Conservation (phyloP, 2,329 filamentous ascomycete genomes). For the Metarhizium humberi region DNA sequence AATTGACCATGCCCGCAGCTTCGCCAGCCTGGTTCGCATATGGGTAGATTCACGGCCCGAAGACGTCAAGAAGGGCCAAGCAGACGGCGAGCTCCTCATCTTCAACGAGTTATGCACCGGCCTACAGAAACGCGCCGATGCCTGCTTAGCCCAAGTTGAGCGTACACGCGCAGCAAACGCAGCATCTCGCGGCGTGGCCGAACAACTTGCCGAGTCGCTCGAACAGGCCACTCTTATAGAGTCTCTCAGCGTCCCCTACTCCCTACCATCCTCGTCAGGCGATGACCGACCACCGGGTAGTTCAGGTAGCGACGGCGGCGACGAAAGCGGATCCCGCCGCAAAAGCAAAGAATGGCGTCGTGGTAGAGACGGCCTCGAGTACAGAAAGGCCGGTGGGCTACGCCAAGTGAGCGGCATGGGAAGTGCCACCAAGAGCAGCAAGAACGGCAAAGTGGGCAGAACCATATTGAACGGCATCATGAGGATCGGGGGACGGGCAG, state of each 20-base stretch:
- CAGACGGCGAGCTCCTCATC: conserved; percentile 40
- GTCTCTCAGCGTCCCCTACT: conserved; percentile 21
- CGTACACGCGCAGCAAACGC: conserved; percentile 29
- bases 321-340: conserved; percentile 14
- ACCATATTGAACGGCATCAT: conserved; percentile 35
- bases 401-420: conserved; percentile 18
- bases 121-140: conserved; percentile 41
- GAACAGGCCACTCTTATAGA: conserved; percentile 34
- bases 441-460: conserved; percentile 31
- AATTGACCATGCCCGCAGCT: conserved; percentile 79
- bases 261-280: conserved; percentile 14
- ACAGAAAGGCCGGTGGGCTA: conserved; percentile 16
- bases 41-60: conserved; percentile 54
- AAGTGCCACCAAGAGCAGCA: conserved; percentile 21
- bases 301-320: conserved; percentile 36
- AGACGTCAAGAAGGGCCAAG: conserved; percentile 23
- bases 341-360: conserved; percentile 23
- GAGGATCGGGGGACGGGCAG: conserved; percentile 30
- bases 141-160: conserved; percentile 42
- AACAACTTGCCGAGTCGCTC: conserved; percentile 36
- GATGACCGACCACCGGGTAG: conserved; percentile 36
- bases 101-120: conserved; percentile 43
- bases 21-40: conserved; percentile 72
- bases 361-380: conserved; percentile 15
- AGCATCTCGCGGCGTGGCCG: conserved; percentile 18